Evolutionary conservation across 495 filamentous ascomycete species (phyloP), one percentile per base, ranked within the genome.

Genomic region (Letharia columbiana): DNA sequence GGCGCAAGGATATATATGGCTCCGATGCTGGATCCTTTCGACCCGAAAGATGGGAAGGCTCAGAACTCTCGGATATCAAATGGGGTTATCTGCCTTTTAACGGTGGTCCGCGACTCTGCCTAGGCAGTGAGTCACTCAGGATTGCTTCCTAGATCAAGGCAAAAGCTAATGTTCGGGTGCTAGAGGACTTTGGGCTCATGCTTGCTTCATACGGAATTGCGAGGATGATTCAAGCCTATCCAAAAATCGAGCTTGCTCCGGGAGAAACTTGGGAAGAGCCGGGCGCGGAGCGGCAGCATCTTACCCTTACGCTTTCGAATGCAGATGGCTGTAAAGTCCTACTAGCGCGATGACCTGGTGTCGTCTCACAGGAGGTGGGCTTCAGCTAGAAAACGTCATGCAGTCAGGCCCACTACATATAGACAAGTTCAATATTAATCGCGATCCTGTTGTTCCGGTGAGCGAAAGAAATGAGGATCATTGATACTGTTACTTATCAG

Each of bases 31-130:
- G 78, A 0, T 69, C 76, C 44, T 93, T 87, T 76, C 77, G 77
- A 49, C 87, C 88, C 0, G 87, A 91, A 61, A 73, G 89, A 17
- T 92, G 89, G 90, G 81, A 82, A 50, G 64, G 47, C 20, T 71
- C 71, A 31, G 69, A 73, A 65, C 75, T 68, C 45, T 35, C 50
- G 17, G 68, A 68, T 20, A 66, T 68, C 58, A 68, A 72, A 40
- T 89, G 87, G 87, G 83, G 84, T 64, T 91, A 85, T 73, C 78
- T 89, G 35, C 85, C 86, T 10, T 89, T 89, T 74, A 88, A 87
- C 70, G 82, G 82, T 4, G 85, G 87, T n/a, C 75, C 75, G 18
- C 64, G 76, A 23, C 67, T 68, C n/a, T 78, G 71, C 61, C 67
- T 76, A 1, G 75, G 72, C 31, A 66, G 58, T 66, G 41, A 66